These are phyloP conservation scores for Mallotus repandus DNA, from an alignment of 441 rosid species.

Conservation along the genomic window DNA sequence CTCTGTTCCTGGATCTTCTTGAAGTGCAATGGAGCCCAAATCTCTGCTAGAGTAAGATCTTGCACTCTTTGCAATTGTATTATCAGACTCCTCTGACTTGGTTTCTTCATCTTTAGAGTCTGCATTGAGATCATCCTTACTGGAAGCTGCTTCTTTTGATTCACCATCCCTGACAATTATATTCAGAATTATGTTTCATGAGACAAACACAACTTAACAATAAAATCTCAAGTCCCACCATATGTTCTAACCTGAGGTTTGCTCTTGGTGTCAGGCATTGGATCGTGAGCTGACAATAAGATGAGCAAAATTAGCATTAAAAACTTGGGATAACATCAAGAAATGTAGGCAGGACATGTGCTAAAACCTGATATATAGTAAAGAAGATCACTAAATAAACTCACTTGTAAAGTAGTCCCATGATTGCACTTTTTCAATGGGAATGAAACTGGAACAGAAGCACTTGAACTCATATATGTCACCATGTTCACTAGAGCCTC, in stretches of 20 bases:
- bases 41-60: slow-evolving; percentile 34
- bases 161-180: slow-evolving; percentile 39
- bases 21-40: slow-evolving; percentile 28
- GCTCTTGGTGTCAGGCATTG: slow-evolving; percentile 54
- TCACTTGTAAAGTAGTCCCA: slow-evolving; percentile 55
- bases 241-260: slow-evolving; percentile 40
- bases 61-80: slow-evolving; percentile 20
- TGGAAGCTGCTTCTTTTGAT: slow-evolving; percentile 34
- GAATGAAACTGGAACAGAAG: slow-evolving; percentile 39
- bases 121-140: slow-evolving; percentile 19
- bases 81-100: slow-evolving; percentile 41
- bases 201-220: neutral
- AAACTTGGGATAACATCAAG: neutral
- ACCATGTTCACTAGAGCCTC: slow-evolving; percentile 49
- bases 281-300: slow-evolving; percentile 46
- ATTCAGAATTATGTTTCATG: neutral
- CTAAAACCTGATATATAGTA: too few species aligned
- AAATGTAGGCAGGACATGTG: too few species aligned
- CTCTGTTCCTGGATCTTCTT: slow-evolving; percentile 32
- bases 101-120: slow-evolving; percentile 30
- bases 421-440: slow-evolving; percentile 52
- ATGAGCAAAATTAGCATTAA: slow-evolving; percentile 7
- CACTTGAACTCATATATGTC: slow-evolving; percentile 39
- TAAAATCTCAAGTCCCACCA: neutral
- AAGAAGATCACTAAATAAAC: slow-evolving; percentile 11